phyloP scores from a whole-genome alignment of 371 early-diverging fungal species.

The Mucor velutinosus region DNA sequence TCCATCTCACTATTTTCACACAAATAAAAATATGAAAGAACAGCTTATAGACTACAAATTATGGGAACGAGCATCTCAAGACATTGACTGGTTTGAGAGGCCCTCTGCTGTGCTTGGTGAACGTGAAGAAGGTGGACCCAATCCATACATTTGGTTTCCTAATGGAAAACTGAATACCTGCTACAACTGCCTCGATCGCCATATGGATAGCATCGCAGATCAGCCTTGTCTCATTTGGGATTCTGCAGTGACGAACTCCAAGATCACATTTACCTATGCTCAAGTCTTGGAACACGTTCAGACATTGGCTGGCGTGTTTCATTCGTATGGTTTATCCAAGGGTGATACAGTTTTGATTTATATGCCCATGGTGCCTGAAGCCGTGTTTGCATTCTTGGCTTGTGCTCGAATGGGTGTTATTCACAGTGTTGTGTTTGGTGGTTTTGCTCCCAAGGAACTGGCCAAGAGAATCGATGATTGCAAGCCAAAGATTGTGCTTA shows the following conservation, averaged over 20 bases:
- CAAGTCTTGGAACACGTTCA: slow-evolving; percentile 75
- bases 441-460: slow-evolving; percentile 80
- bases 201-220: slow-evolving; percentile 48
- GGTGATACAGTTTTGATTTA: slow-evolving; percentile 89
- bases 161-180: slow-evolving; percentile 84
- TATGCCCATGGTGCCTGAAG: slow-evolving; percentile 90
- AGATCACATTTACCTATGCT: slow-evolving; percentile 66
- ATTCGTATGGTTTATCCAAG: slow-evolving; percentile 70
- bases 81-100: slow-evolving; percentile 42
- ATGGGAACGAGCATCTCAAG: slow-evolving; percentile 37
- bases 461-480: slow-evolving; percentile 83
- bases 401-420: slow-evolving; percentile 90
- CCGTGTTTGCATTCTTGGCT: slow-evolving; percentile 87
- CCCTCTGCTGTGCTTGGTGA: slow-evolving; percentile 33
- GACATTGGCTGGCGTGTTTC: slow-evolving; percentile 75
- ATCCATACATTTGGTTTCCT: slow-evolving; percentile 67
- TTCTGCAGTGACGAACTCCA: slow-evolving; percentile 65
- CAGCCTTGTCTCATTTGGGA: slow-evolving; percentile 81
- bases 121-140: slow-evolving; percentile 16
- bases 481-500: slow-evolving; percentile 72
- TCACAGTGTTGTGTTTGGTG: slow-evolving; percentile 80
- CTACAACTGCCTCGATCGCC: slow-evolving; percentile 93
- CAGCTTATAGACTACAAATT: slow-evolving; percentile 15
- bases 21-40: background rate
- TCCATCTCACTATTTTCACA: too few relatives aligned